Percentiles rank a stretch among this genome's conserved stretches.
These are phyloP conservation scores for Kuraishia hungarica DNA, from an alignment of 805 yeast genomes.

Conservation along the genomic window DNA sequence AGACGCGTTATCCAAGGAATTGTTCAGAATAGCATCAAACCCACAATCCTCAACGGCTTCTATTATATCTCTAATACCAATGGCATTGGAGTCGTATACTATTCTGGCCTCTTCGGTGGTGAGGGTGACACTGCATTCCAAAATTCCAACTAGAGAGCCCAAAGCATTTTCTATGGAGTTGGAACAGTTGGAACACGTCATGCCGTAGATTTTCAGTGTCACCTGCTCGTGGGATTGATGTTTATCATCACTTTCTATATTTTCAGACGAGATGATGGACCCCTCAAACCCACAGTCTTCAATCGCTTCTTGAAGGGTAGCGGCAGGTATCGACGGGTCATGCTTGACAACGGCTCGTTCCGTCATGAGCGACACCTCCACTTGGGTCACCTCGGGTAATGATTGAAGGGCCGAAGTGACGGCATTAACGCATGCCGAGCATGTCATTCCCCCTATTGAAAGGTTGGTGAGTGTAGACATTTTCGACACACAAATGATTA, in stretches of 20 bases:
- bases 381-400: conserved; percentile 42
- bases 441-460: conserved; percentile 75
- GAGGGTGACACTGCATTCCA: conserved; percentile 38
- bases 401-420: conserved; percentile 46
- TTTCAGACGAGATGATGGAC: conserved; percentile 6
- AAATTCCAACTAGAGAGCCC: conserved; percentile 37
- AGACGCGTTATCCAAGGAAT: conserved; percentile 47
- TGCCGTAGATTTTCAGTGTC: conserved; percentile 39
- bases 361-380: conserved; percentile 61
- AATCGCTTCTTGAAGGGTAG: conserved; percentile 37
- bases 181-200: conserved; percentile 53
- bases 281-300: conserved; percentile 69
- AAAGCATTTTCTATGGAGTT: conserved; percentile 40
- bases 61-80: conserved; percentile 62
- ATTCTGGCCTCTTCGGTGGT: conserved; percentile 48
- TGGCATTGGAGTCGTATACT: conserved; percentile 35
- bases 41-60: conserved; percentile 42
- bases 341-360: conserved; percentile 57
- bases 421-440: conserved; percentile 74
- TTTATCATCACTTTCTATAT: conserved; percentile 3
- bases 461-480: conserved; percentile 9
- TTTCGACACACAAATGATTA: neutral
- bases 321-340: conserved; percentile 18
- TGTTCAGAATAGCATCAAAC: conserved; percentile 39
- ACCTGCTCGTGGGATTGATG: conserved; percentile 10